phyloP scores from a whole-genome alignment of 345 rosid species.

The Microcos paniculata region DNA sequence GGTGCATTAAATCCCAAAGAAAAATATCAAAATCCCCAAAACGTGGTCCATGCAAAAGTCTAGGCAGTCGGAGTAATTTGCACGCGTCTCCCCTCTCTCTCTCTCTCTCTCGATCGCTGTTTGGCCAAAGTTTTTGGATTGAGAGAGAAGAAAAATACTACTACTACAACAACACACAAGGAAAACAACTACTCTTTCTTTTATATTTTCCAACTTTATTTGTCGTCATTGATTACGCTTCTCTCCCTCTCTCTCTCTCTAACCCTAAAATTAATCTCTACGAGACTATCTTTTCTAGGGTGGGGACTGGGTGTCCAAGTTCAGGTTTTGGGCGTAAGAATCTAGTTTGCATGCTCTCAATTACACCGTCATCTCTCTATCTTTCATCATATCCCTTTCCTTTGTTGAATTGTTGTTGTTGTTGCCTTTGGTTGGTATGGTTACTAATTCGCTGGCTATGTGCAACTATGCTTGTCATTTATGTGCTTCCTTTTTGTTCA shows the following conservation, averaged over 20 bases:
- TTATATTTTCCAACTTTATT: slow-evolving; percentile 3
- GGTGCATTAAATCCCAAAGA: slow-evolving; percentile 26
- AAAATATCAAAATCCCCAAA: neutral
- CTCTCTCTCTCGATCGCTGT: too few species aligned
- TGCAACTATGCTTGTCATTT: neutral
- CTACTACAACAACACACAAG: neutral
- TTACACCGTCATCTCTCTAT: slow-evolving; percentile 1
- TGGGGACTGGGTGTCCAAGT: slow-evolving; percentile 31
- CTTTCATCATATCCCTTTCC: too few species aligned
- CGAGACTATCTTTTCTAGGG: slow-evolving; percentile 14
- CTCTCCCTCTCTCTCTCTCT: neutral
- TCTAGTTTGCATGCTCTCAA: neutral
- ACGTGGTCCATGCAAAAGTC: slow-evolving; percentile 44
- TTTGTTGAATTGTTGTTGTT: too few species aligned
- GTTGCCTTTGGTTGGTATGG: neutral
- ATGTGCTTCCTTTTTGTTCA: slow-evolving; percentile 6
- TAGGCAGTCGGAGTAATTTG: slow-evolving; percentile 28
- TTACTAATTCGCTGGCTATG: neutral
- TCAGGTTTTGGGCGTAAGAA: slow-evolving; percentile 4
- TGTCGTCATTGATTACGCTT: slow-evolving; percentile 40
- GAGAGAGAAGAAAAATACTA: neutral
- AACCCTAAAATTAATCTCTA: slow-evolving; percentile 14
- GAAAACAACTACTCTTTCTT: neutral
- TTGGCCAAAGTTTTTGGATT: neutral
- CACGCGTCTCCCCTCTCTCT: slow-evolving; percentile 27